Evolutionary conservation across 768 basidiomycete species (phyloP), one percentile per base, ranked within the genome.

Genomic region (Auriscalpium orientale): DNA sequence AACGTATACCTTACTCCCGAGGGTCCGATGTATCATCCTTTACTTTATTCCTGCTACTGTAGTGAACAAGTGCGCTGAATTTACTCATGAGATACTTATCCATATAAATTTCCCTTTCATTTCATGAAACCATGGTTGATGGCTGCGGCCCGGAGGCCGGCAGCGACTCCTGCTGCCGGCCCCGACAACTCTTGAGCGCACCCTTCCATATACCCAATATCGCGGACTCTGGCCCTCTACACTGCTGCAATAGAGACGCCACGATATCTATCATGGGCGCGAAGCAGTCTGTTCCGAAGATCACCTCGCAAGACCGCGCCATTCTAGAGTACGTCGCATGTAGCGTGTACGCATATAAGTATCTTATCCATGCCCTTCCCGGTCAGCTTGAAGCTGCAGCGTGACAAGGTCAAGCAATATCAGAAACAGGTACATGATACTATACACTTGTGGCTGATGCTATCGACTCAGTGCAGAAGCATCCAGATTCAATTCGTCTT

Each of bases 351-450:
- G 51, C 53, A 38, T 62, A 38, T 11, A 43, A 50, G 40, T 49
- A 58, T 58, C 57, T 61, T 53, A 68, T 28, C 53, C 51, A 64
- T 58, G 53, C 51, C 66, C 34, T 69, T 28, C 28, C 4, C 28
- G 2, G 28, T 28, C 4, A 98, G 95, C 68, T 80, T 99, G 62
- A 98, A 99, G 72, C 71, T 97, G 47, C 97, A 99, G 70, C 80
- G 97, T 36, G 97, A 99, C 73, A 98, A 95, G 70, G 74, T 99
- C 58, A 88, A 82, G 68, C 91, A 95, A 68, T 99, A 98, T 67
- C 97, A 95, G 80, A 91, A 85, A 76, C 87, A 87, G 80, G 95
- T 91, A 56, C 33, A 77, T 47, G 46, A 16, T 21, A 22, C 36
- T 20, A 34, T 44, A 33, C 50, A 20, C 56, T 22, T 22, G 15